Base-by-base conservation (phyloP, 1,139 yeast genomes). In the Yamadazyma spencermartinsiae region DNA sequence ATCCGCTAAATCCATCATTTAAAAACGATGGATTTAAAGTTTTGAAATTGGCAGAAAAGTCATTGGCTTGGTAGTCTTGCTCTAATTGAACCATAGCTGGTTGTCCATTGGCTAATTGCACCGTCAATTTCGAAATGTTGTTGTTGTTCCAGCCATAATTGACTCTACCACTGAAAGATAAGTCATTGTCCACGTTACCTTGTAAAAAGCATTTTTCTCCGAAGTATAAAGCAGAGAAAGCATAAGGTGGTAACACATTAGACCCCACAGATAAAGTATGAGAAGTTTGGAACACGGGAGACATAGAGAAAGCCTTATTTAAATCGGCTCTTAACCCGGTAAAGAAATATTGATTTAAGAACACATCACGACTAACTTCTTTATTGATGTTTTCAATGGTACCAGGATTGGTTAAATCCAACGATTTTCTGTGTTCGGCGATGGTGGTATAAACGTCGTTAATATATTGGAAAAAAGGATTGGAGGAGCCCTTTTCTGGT, bases 281-380 rank as follows among this genome's bases (percentile, higher is more conserved):
- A 46, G 96, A 86, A 44, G 95, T 86, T 74, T 94, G 98, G 84
- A 94, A 92, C 43, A 90, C 95, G 43, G 98, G 98, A 63, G 83
- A 81, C 78, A 90, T 77, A 50, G 86, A 72, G 60, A 94, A 88
- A 18, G 92, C 89, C 76, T 92, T 92, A 72, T 88, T 87, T 56
- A 92, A 79, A 63, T 92, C 98, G 42, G 98, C 98, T 64, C 96
- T 85, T 58, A 94, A 78, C 44, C 99, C 99, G 34, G 96, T 86
- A 78, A 92, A 92, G 66, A 84, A 83, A 71, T 87, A 86, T 61
- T 89, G 95, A 61, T 77, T 81, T 58, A 89, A 77, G 61, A 92
- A 88, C 28, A 90, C 97, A 62, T 90, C 98, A 66, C 92, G 83
- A 49, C 90, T 72, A 42, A 89, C 96, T 68, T 92, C 98, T 69